Evolutionary conservation across 2,329 filamentous ascomycete genomes (phyloP).

Genomic region (Xylaria sp.): DNA sequence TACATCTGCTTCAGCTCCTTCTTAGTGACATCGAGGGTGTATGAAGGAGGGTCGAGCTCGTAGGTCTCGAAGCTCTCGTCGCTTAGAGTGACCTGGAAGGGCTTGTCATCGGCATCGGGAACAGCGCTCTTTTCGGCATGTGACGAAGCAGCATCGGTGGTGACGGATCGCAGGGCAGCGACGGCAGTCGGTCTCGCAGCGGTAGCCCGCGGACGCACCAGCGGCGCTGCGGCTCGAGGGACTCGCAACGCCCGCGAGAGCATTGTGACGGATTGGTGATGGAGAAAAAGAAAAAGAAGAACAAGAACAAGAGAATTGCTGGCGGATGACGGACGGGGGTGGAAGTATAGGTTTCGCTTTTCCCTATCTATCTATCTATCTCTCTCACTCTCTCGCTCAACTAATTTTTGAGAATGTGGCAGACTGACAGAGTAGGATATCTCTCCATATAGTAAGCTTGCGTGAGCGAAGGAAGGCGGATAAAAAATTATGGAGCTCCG

Average conservation of each 20-base stretch:
- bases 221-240: constrained; percentile 66
- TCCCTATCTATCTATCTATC: constrained; percentile 4
- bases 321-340: neutral
- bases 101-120: constrained; percentile 77
- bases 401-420: constrained; percentile 7
- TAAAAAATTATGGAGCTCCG: constrained; percentile 37
- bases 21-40: constrained; percentile 94
- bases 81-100: constrained; percentile 90
- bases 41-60: constrained; percentile 94
- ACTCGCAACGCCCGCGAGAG: constrained; percentile 75
- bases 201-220: constrained; percentile 57
- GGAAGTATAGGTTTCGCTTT: constrained; percentile 22
- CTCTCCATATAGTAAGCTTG: constrained; percentile 29
- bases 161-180: constrained; percentile 77
- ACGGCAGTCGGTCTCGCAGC: constrained; percentile 54
- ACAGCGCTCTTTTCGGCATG: constrained; percentile 82
- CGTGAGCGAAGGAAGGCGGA: constrained; percentile 21
- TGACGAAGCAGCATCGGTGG: constrained; percentile 92
- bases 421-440: neutral
- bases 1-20: constrained; percentile 99
- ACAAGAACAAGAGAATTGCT: constrained; percentile 5
- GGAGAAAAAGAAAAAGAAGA: neutral
- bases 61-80: constrained; percentile 99
- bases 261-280: constrained; percentile 57
- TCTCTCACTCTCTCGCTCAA: constrained; percentile 15